Evolutionary conservation across 2,329 filamentous ascomycete species (phyloP).

Genomic region (Paraphoma sp.): DNA sequence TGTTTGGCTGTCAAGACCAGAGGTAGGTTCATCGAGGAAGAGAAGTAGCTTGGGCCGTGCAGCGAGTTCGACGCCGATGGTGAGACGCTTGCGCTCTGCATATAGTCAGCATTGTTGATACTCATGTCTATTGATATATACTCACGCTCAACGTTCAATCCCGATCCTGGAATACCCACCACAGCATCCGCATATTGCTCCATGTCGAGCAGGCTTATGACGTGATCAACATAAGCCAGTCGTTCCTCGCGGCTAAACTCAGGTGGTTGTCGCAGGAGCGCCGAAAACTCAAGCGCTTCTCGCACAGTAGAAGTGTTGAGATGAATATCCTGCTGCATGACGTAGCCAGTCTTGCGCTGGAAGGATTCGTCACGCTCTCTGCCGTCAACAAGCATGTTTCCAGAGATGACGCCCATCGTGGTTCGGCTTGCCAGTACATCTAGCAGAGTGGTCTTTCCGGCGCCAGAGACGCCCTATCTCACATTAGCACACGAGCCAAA

Average conservation of each 20-base stretch:
- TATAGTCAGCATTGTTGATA: not conserved
- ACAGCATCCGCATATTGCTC: constrained; percentile 28
- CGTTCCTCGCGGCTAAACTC: constrained; percentile 20
- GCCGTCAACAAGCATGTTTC: constrained; percentile 36
- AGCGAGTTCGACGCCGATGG: constrained; percentile 60
- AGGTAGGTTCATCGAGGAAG: constrained; percentile 69
- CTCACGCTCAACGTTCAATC: constrained; percentile 54
- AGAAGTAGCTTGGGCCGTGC: constrained; percentile 39
- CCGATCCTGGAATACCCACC: constrained; percentile 19
- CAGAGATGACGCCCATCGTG: constrained; percentile 36
- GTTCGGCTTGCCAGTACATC: constrained; percentile 66
- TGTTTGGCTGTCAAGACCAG: constrained; percentile 71
- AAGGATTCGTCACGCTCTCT: constrained; percentile 71
- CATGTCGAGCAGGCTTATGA: constrained; percentile 24
- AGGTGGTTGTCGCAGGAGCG: constrained; percentile 39
- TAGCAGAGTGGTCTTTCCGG: constrained; percentile 88
- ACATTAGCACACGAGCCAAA: not conserved
- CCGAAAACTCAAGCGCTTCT: constrained; percentile 50
- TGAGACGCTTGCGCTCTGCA: constrained; percentile 65
- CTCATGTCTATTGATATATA: constrained; percentile 47
- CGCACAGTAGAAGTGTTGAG: constrained; percentile 38
- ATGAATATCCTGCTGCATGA: constrained; percentile 68
- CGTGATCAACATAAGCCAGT: constrained; percentile 25
- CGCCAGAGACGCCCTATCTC: constrained; percentile 75
- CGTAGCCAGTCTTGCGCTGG: constrained; percentile 87